These are phyloP conservation scores for Venturia nashicola DNA, from an alignment of 2,329 filamentous ascomycete species.

Conservation along the genomic window DNA sequence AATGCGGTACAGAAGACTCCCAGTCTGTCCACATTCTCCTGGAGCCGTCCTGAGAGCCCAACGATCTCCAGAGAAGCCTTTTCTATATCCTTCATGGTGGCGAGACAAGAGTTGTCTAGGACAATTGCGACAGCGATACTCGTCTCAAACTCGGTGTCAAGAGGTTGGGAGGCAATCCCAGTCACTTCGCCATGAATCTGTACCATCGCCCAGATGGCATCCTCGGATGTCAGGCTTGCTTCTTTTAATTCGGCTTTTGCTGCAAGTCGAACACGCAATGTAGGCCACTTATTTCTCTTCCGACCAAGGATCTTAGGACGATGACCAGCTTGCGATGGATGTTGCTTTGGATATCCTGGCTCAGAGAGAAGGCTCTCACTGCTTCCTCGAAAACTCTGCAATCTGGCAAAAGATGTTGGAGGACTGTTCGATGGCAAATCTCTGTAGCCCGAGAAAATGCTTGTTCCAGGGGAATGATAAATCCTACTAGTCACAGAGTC, in stretches of 20 bases:
- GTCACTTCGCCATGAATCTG: conserved; percentile 14
- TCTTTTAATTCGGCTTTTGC: not conserved
- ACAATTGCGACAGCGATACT: conserved; percentile 23
- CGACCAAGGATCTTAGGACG: not conserved
- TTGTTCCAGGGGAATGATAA: not conserved
- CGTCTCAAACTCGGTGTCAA: conserved; percentile 1
- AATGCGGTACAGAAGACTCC: conserved; percentile 2
- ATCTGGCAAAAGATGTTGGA: not conserved
- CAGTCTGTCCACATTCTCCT: not conserved
- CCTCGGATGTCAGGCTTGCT: not conserved
- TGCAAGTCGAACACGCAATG: conserved; percentile 4
- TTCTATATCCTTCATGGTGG: conserved; percentile 9
- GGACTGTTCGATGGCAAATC: not conserved
- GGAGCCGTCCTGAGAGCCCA: not conserved
- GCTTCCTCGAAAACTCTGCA: not conserved
- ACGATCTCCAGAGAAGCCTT: conserved; percentile 6
- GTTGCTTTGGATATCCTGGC: not conserved
- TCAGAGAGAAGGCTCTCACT: not conserved
- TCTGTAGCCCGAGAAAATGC: not conserved
- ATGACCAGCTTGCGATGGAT: not conserved
- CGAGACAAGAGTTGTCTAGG: conserved; percentile 25
- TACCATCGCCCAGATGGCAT: conserved; percentile 7
- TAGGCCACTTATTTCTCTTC: not conserved
- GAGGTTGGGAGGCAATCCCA: conserved; percentile 13
- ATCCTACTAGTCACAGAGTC: not conserved